phyloP scores from a whole-genome alignment of 1,139 yeast genomes.

The Pichia sp. region DNA sequence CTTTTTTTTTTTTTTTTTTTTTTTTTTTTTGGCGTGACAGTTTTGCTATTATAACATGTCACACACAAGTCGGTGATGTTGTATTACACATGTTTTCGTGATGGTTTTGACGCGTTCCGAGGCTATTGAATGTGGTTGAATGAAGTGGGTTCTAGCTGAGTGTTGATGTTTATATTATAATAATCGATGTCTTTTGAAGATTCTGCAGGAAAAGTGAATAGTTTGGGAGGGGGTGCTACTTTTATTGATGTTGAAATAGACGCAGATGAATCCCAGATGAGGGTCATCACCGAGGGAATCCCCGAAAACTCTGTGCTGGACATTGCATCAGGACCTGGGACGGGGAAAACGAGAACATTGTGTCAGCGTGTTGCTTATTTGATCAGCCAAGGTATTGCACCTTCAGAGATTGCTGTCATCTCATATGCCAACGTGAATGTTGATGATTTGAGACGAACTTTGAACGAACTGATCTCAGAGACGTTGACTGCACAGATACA shows the following conservation, averaged over 20 bases:
- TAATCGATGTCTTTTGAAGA: too few species aligned
- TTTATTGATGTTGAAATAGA: not conserved
- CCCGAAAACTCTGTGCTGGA: constrained; percentile 28
- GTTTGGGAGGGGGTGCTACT: not conserved
- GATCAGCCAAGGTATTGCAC: constrained; percentile 33
- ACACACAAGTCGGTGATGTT: too few species aligned
- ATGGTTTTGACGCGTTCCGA: too few species aligned
- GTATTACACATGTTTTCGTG: too few species aligned
- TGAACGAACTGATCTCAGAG: constrained; percentile 30
- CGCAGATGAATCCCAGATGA: constrained; percentile 10
- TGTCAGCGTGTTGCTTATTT: constrained; percentile 45
- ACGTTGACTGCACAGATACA: constrained; percentile 30
- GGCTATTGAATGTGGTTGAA: too few species aligned
- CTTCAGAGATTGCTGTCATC: constrained; percentile 50
- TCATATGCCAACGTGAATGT: constrained; percentile 71
- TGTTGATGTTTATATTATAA: too few species aligned
- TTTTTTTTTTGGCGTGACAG: too few species aligned
- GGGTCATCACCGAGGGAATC: too few species aligned
- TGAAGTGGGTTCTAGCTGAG: too few species aligned
- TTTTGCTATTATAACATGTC: too few species aligned
- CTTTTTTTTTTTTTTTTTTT: too few species aligned
- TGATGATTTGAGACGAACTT: constrained; percentile 35
- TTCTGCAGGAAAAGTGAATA: too few species aligned
- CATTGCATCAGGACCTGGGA: constrained; percentile 65
- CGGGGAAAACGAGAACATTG: constrained; percentile 65